Base-by-base conservation (phyloP, 75 land plant genomes). In the Selaginella tamariscina region DNA sequence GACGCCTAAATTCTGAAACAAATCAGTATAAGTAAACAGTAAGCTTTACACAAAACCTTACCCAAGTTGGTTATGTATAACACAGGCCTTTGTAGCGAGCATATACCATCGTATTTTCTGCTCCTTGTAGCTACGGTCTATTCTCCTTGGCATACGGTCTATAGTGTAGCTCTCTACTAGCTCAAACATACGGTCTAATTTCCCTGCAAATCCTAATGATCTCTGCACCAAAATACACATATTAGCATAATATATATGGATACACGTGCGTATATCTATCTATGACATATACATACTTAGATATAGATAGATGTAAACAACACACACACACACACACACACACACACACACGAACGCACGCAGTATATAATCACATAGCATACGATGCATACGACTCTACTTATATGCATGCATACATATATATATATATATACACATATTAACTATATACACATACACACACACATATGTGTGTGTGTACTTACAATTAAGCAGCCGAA, bases 161-260 rank as follows among this genome's bases (percentile, higher is more conserved):
- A 39, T 39, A 15, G 49, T 5, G 49, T 39, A 15, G 5, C 15
- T 59, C 18, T 59, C 62, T 9, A 59, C 23, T 8, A 59, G 26
- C n/a, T 59, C 62, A 59, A 59, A 59, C 62, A 59, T 59, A 2
- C 26, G 5, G 26, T 59, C 26, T 9, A 59, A 23, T 9, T 59
- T 26, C 18, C 62, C 62, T 23, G 62, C 23, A 59, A 9, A 27
- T 26, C 62, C 62, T 23, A 59, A 23, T 21, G 26, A 5, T 23
- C 24, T 26, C 62, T 59, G 26, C 62, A 21, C n/a, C n/a, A n/a
- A n/a, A n/a, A n/a, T n/a, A n/a, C n/a, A n/a, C n/a, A n/a, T n/a
- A n/a, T n/a, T n/a, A n/a, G n/a, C n/a, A n/a, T n/a, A n/a, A n/a
- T n/a, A n/a, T n/a, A n/a, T n/a, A n/a, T n/a, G n/a, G n/a, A n/a